Base-by-base conservation (phyloP, 2,329 filamentous ascomycete species). In the Chrysoporthe puriensis region DNA sequence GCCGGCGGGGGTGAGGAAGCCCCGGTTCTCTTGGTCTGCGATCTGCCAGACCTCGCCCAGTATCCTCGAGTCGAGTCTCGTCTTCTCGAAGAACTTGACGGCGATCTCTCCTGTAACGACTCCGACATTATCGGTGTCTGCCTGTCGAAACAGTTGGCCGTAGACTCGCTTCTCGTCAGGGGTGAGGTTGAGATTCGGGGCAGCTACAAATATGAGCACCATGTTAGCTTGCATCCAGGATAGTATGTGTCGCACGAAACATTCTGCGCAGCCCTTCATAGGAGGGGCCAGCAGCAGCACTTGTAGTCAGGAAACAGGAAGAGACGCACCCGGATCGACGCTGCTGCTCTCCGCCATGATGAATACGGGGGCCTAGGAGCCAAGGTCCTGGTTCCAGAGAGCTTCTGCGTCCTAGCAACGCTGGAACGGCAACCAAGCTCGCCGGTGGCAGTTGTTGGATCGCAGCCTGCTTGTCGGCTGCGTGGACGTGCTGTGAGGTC, bases 41-140 rank as follows among this genome's bases (percentile, higher is more conserved):
- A 99, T 96, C 82, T 98, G 95, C 96, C 96, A 99, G 85, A 99
- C 92, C 88, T 97, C 90, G 79, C 95, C 96, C 69, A 99, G 85
- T 61, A 96, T 86, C 70, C 92, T 89, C 64, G 94, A 93, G 70
- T 95, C 89, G 61, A 99, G 85, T 73, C 92, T 90, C 58, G 96
- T 98, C 84, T 96, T 96, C 80, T 98, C 94, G 77, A 99, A 99
- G 84, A 99, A 98, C 78, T 94, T 93, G 78, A 99, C 94, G 68
- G 96, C 96, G 70, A 96, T 87, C 80, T 99, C 96, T 79, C 96
- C 96, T 21, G 96, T 97, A 44, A 99, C 93, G 71, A 98, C 94
- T 66, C 94, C 94, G 67, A 97, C 90, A 77, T 88, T 91, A 74
- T 97, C 96, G 69, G 91, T 91, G 80, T 99, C 96, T 72, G 96